Conservation (phyloP, 192 early-diverging fungal genomes). For the Chytriomyces confervae region DNA sequence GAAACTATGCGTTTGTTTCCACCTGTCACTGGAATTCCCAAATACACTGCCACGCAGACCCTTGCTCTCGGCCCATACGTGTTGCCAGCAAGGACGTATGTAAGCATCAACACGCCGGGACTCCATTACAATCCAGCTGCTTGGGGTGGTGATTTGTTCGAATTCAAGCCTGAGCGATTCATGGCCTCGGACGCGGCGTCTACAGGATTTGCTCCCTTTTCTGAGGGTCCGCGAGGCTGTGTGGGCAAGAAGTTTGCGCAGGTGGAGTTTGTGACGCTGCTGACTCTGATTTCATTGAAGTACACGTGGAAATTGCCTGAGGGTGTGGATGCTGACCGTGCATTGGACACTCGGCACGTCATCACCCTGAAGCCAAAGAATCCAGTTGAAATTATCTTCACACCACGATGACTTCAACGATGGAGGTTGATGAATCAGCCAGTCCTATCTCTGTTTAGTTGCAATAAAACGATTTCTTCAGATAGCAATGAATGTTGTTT, state of each 20-base stretch:
- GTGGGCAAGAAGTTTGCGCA: constrained; percentile 50
- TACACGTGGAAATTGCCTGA: constrained; percentile 29
- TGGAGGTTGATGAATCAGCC: not conserved
- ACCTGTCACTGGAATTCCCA: constrained; percentile 41
- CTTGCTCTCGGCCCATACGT: constrained; percentile 19
- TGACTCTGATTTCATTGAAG: constrained; percentile 25
- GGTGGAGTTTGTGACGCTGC: constrained; percentile 37
- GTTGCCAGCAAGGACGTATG: constrained; percentile 8
- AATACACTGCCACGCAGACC: constrained; percentile 24
- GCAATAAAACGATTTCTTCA: too few species aligned
- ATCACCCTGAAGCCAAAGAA: constrained; percentile 21
- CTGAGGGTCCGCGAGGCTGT: constrained; percentile 44
- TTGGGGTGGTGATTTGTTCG: constrained; percentile 19
- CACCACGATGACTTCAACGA: not conserved
- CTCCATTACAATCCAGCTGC: constrained; percentile 28
- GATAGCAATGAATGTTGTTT: too few species aligned
- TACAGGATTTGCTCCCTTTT: constrained; percentile 42
- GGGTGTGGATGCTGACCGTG: not conserved
- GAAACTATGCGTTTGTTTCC: constrained; percentile 47
- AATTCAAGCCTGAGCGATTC: constrained; percentile 26
- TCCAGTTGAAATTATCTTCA: not conserved
- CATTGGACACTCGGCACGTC: not conserved
- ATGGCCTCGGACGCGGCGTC: not conserved
- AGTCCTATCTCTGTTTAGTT: too few species aligned
- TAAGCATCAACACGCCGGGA: constrained; percentile 1